Base-by-base conservation (phyloP, 495 filamentous ascomycete species). In the Penicillium salamii region DNA sequence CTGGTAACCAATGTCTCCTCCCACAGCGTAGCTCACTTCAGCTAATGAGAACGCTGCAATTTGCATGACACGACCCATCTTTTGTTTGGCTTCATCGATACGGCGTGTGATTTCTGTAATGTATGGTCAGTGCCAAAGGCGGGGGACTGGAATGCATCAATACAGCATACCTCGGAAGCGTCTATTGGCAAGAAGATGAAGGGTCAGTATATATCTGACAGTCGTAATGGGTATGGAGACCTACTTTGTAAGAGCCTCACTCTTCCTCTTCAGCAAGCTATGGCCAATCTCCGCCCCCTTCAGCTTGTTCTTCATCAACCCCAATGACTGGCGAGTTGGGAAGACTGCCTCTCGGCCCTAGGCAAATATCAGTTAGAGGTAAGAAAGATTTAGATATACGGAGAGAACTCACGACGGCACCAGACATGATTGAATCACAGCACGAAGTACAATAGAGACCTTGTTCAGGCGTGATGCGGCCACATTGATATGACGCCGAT, bases 11-110 rank as follows among this genome's bases (percentile, higher is more conserved):
- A 99, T 95, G 59, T 95, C 89, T 63, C 91, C 90, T 49, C 95
- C 95, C 12, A 96, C 91, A 26, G 95, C 95, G 60, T 97, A 99
- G 44, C 90, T 96, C 26, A 97, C 95, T 78, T 97, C 95, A 44
- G 93, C 95, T 31, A 99, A 80, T 3, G 93, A 97, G 69, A 99
- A 96, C 21, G 95, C 90, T 11, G 93, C 93, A 68, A 99, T 93
- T 63, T 97, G 91, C 93, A 99, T 97, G 12, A 99, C 95, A 11
- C 93, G 85, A 35, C 93, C 93, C 93, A 99, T 99, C 77, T 99
- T 99, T 54, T 90, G 90, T 72, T 99, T 99, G 21, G 93, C 93
- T 68, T 97, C 92, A 74, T 97, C 93, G 71, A 99, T 97, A 48
- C 93, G 89, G 50, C 85, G 80, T 45, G 93, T 97, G 60, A 99